Evolutionary conservation across 1,139 yeast genomes (phyloP).

Genomic region (Yamadazyma diddensiae): DNA sequence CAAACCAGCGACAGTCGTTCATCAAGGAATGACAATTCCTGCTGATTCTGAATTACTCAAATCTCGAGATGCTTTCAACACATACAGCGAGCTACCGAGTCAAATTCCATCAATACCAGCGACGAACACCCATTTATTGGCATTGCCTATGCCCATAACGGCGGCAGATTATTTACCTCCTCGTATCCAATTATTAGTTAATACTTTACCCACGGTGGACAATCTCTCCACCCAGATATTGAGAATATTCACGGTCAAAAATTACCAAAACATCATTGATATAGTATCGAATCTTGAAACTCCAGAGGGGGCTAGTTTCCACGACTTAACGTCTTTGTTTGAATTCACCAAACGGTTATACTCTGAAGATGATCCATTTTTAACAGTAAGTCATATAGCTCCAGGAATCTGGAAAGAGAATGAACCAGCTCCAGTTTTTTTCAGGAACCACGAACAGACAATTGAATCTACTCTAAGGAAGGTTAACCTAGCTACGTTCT

Average conservation of each 20-base stretch:
- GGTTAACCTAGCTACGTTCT: conserved; percentile 82
- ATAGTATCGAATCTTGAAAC: conserved; percentile 72
- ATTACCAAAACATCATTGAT: conserved; percentile 71
- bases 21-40: conserved; percentile 30
- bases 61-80: conserved; percentile 41
- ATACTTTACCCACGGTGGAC: conserved; percentile 70
- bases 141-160: conserved; percentile 54
- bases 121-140: conserved; percentile 53
- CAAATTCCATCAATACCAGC: conserved; percentile 39
- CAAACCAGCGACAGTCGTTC: conserved; percentile 14
- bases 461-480: conserved; percentile 72
- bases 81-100: conserved; percentile 40
- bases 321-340: conserved; percentile 69
- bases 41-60: conserved; percentile 44
- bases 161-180: conserved; percentile 59
- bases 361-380: conserved; percentile 65
- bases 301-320: conserved; percentile 70
- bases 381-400: conserved; percentile 57
- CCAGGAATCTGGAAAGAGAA: conserved; percentile 70
- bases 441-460: conserved; percentile 60
- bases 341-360: conserved; percentile 68
- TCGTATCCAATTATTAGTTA: conserved; percentile 57
- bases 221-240: conserved; percentile 73
- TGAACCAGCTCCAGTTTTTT: conserved; percentile 54
- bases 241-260: conserved; percentile 63